Percentiles rank a stretch among this genome's conserved stretches.
phyloP scores from a whole-genome alignment of 2,329 filamentous ascomycete genomes.

The Grosmannia serpens region DNA sequence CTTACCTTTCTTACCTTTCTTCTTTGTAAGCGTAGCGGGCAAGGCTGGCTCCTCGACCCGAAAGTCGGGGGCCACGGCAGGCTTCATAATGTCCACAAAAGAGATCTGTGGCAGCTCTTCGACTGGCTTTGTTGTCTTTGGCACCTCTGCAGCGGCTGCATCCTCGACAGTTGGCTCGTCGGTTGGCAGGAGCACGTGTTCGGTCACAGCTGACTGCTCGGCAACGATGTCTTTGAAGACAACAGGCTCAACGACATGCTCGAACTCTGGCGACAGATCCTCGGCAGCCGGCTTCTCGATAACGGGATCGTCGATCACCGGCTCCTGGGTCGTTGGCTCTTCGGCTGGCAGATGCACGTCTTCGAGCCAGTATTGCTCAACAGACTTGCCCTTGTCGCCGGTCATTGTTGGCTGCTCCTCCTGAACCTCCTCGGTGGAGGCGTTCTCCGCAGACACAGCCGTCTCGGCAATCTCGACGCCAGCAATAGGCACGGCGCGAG shows the following conservation, averaged over 20 bases:
- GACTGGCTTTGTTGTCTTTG: background rate
- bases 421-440: background rate
- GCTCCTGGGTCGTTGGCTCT: background rate
- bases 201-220: background rate
- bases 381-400: background rate
- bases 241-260: too few relatives aligned
- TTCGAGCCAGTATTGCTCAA: background rate
- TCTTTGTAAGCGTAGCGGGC: background rate
- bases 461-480: background rate
- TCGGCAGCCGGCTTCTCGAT: background rate
- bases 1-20: conserved; percentile 6
- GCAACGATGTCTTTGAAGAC: background rate
- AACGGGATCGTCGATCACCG: background rate
- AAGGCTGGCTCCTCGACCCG: background rate
- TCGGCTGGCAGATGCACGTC: background rate
- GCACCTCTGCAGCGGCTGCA: background rate
- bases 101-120: background rate
- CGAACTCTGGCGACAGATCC: background rate
- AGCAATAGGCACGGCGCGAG: background rate
- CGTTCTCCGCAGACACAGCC: background rate
- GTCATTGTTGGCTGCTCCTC: background rate
- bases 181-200: background rate
- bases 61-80: background rate
- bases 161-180: background rate
- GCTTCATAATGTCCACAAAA: background rate